These are phyloP conservation scores for Cytidiella melzeri DNA, from an alignment of 768 basidiomycete species.

Conservation along the genomic window DNA sequence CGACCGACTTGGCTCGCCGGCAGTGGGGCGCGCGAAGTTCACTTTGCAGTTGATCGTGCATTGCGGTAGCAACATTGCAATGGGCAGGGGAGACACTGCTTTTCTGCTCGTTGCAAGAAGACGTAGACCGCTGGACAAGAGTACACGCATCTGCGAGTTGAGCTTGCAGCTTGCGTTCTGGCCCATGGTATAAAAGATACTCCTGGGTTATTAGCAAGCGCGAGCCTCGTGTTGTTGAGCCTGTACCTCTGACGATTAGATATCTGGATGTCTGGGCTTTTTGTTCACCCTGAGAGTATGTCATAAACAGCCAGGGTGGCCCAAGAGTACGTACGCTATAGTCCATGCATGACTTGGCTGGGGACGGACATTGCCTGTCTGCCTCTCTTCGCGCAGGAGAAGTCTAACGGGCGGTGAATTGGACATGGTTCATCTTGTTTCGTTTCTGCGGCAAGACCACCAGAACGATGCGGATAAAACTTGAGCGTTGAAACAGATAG, in stretches of 20 bases:
- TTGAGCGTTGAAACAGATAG: background rate
- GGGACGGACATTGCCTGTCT: background rate
- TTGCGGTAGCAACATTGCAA: too few relatives aligned
- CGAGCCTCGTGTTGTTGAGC: conserved; percentile 11
- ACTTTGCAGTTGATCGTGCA: background rate
- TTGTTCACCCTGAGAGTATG: background rate
- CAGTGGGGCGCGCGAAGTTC: background rate
- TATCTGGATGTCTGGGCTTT: conserved; percentile 7
- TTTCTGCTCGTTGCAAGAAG: too few relatives aligned
- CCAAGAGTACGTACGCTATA: conserved; percentile 1
- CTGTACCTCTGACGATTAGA: conserved; percentile 11
- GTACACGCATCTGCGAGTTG: too few relatives aligned
- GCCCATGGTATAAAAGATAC: conserved; percentile 4
- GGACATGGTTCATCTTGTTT: background rate
- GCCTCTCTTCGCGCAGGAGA: background rate
- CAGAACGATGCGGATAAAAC: background rate
- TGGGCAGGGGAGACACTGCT: too few relatives aligned
- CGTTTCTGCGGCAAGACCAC: conserved; percentile 1
- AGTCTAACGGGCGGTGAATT: too few relatives aligned
- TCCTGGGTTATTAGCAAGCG: conserved; percentile 3
- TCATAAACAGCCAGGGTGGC: conserved; percentile 5
- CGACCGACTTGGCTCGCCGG: too few relatives aligned
- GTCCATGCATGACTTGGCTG: background rate
- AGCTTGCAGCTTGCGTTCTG: too few relatives aligned
- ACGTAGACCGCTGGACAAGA: too few relatives aligned